Percentiles rank a stretch among this genome's conserved stretches.
Conservation (phyloP, 192 early-diverging fungal species). For the Gamsiella multidivaricata region DNA sequence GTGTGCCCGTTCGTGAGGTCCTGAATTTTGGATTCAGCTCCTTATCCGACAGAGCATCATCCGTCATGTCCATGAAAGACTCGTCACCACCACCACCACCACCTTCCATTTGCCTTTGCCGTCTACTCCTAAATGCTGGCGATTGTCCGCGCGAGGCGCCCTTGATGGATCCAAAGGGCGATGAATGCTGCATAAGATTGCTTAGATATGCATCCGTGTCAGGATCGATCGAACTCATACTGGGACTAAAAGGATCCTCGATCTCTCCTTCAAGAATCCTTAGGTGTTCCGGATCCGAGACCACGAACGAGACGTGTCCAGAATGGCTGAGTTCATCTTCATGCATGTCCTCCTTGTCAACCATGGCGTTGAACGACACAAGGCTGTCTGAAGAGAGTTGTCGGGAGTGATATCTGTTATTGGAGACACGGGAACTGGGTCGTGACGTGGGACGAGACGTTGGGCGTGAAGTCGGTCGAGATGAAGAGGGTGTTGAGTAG, state of each 20-base stretch:
- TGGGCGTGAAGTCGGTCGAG: constrained; percentile 34
- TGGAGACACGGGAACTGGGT: constrained; percentile 35
- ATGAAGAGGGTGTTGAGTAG: constrained; percentile 50
- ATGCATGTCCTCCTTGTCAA: constrained; percentile 39
- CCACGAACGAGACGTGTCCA: constrained; percentile 38
- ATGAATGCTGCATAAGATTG: constrained; percentile 40
- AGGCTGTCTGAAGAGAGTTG: constrained; percentile 49
- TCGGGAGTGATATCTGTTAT: constrained; percentile 43
- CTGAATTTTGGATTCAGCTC: constrained; percentile 32
- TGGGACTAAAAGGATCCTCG: constrained; percentile 52
- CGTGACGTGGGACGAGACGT: constrained; percentile 27
- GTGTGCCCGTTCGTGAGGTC: constrained; percentile 21
- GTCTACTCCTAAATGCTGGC: constrained; percentile 37
- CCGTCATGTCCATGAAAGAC: constrained; percentile 41
- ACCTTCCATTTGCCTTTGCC: constrained; percentile 17
- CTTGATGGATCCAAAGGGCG: constrained; percentile 37
- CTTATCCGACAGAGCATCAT: constrained; percentile 43
- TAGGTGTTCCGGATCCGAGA: constrained; percentile 48
- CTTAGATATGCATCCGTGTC: constrained; percentile 41
- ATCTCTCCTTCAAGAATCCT: constrained; percentile 48
- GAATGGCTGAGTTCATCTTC: constrained; percentile 21
- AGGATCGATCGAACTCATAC: constrained; percentile 47
- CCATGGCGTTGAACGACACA: constrained; percentile 43
- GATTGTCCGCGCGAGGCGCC: constrained; percentile 37
- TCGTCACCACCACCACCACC: constrained; percentile 18